Conservation (phyloP, 192 early-diverging fungal species). For the Backusella tarrabulga region DNA sequence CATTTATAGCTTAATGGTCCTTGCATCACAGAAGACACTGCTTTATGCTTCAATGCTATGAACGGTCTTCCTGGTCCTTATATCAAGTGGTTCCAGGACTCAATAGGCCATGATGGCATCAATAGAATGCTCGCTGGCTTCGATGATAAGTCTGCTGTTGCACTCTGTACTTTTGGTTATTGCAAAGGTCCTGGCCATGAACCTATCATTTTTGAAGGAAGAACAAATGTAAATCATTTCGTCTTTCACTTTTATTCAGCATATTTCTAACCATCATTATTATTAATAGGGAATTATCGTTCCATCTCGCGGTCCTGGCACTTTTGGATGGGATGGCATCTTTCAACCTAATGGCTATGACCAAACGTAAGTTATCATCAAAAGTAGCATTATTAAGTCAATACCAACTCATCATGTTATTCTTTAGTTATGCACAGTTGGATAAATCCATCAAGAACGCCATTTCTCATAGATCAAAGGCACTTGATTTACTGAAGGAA, state of each 20-base stretch:
- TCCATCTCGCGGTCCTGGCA: constrained; percentile 70
- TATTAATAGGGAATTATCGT: constrained; percentile 74
- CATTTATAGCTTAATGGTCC: constrained; percentile 60
- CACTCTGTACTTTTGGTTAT: constrained; percentile 90
- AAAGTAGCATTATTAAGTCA: not conserved
- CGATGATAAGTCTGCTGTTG: constrained; percentile 85
- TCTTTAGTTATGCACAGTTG: constrained; percentile 87
- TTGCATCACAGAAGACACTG: constrained; percentile 92
- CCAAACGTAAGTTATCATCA: constrained; percentile 46
- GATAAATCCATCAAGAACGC: constrained; percentile 79
- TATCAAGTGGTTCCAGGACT: constrained; percentile 93
- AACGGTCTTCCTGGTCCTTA: constrained; percentile 93
- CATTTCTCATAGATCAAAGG: constrained; percentile 85
- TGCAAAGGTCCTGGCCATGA: constrained; percentile 79
- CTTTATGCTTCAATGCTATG: constrained; percentile 91
- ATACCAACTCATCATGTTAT: not conserved
- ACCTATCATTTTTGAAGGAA: constrained; percentile 87
- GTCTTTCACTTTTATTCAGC: not conserved
- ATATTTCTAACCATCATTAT: not conserved
- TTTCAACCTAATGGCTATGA: constrained; percentile 82
- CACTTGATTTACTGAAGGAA: constrained; percentile 73
- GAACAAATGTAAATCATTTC: constrained; percentile 47
- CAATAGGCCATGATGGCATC: constrained; percentile 77
- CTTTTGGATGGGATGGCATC: constrained; percentile 97
- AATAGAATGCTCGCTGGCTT: constrained; percentile 85